Conservation (phyloP, 805 yeast species). For the Ogataea ganodermae region DNA sequence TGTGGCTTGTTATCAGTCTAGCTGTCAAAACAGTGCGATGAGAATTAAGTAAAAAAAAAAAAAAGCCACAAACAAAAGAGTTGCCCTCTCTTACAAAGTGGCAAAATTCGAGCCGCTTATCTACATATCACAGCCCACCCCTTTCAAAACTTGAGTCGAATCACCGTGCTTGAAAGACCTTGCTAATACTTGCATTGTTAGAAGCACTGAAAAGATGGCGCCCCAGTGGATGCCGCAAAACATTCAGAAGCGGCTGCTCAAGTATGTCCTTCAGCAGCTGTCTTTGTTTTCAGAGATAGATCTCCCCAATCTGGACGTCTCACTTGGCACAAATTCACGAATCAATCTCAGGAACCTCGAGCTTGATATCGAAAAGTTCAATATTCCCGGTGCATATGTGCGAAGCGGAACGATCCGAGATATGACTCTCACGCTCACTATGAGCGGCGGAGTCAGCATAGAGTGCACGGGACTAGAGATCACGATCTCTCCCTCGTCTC, state of each 20-base stretch:
- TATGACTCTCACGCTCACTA: slow-evolving; percentile 59
- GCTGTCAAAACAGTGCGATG: slow-evolving; percentile 12
- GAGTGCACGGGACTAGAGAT: slow-evolving; percentile 57
- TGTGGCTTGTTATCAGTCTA: slow-evolving; percentile 16
- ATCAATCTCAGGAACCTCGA: slow-evolving; percentile 61
- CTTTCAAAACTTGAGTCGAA: background rate
- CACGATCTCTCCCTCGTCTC: slow-evolving; percentile 40
- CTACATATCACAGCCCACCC: background rate
- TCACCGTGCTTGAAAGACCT: background rate
- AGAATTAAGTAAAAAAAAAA: background rate
- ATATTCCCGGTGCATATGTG: slow-evolving; percentile 62
- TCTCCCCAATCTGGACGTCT: slow-evolving; percentile 77
- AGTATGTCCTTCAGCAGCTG: slow-evolving; percentile 78
- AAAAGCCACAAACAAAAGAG: slow-evolving; percentile 2
- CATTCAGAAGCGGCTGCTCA: slow-evolving; percentile 76
- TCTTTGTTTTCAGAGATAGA: slow-evolving; percentile 76
- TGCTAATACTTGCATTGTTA: background rate
- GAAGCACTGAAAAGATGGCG: slow-evolving; percentile 23
- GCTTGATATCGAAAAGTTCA: slow-evolving; percentile 70
- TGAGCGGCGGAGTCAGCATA: slow-evolving; percentile 70
- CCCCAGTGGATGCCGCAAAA: slow-evolving; percentile 80
- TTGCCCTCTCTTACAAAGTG: slow-evolving; percentile 3
- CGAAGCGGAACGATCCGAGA: slow-evolving; percentile 61
- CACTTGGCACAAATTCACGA: slow-evolving; percentile 57
- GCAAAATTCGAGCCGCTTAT: slow-evolving; percentile 1